Base-by-base conservation (phyloP, 2,329 filamentous ascomycete species). In the Colletotrichum spinosum region DNA sequence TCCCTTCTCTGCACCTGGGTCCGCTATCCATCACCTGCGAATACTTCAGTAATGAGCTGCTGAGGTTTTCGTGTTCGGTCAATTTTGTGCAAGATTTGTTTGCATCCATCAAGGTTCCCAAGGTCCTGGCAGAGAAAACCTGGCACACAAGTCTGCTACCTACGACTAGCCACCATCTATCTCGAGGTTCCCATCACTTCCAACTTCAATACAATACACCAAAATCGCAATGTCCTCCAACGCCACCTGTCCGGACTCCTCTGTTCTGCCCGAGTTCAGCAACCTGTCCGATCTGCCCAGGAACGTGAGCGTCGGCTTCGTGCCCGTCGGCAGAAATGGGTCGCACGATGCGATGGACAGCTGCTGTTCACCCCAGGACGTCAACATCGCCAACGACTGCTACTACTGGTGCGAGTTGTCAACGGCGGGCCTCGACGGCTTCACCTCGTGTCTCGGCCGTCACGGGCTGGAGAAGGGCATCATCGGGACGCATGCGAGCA, bases 351-450 rank as follows among this genome's bases (percentile, higher is more conserved):
- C 55, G 0, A 58, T 58, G 55, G 17, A 7, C 9, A 7, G 17
- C 1, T 58, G 55, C 55, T 52, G 55, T 37, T 58, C 46, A 12
- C 55, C 46, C 13, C 12, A 42, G n/a, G n/a, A 38, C 17, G 55
- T 58, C 25, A 58, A 17, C n/a, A 52, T 58, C 2, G 46, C 55
- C 17, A 4, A 2, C 49, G n/a, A 52, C 25, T 56, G 44, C 39
- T 56, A 50, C 15, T 52, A 60, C 33, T 53, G 46, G 56, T 46
- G 48, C 49, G 56, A 45, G 45, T 38, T 51, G 12, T 34, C 45
- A n/a, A 59, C 46, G n/a, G 37, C 44, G 6, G 15, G 45, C 37
- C 38, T 45, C 25, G 15, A 37, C 25, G 46, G 45, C 38, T 55
- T 55, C 6, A 41, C 17, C 41, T 46, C 52, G 25, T 55, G 52